A percentile compares a stretch with the other conserved stretches of the same genome.
Evolutionary conservation across 1,284 basidiomycete species (phyloP).

Genomic region (Ustilago shanxiensis): DNA sequence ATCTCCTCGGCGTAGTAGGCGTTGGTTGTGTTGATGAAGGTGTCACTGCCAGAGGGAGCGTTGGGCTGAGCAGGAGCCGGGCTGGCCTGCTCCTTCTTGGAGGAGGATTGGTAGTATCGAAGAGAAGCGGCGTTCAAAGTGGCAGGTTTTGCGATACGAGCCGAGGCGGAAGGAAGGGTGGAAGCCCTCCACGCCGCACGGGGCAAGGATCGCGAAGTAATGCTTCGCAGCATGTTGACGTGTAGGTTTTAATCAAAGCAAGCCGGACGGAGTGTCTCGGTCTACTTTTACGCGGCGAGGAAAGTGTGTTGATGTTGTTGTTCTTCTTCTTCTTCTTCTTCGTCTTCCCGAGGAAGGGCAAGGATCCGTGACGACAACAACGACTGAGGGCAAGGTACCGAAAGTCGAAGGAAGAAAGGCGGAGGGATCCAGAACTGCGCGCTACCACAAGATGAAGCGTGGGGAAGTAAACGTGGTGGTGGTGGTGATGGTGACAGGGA

Average conservation of each 20-base stretch:
- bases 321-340: too few species aligned
- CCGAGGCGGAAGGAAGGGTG: slow-evolving; percentile 43
- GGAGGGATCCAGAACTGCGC: slow-evolving; percentile 2
- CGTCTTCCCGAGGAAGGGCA: neutral
- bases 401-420: neutral
- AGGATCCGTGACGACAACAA: slow-evolving; percentile 16
- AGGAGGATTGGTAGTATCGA: slow-evolving; percentile 52
- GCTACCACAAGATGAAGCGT: slow-evolving; percentile 14
- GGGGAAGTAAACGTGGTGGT: slow-evolving; percentile 6
- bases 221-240: slow-evolving; percentile 52
- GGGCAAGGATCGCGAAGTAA: slow-evolving; percentile 47
- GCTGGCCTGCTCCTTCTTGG: slow-evolving; percentile 43
- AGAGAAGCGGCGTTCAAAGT: slow-evolving; percentile 13
- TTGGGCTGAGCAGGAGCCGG: slow-evolving; percentile 53
- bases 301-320: neutral
- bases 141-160: slow-evolving; percentile 39
- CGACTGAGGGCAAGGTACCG: slow-evolving; percentile 12
- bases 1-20: slow-evolving; percentile 93
- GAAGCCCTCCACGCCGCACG: slow-evolving; percentile 45
- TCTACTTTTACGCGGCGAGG: neutral
- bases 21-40: slow-evolving; percentile 78
- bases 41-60: slow-evolving; percentile 61
- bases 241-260: neutral
- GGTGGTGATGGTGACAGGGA: slow-evolving; percentile 9
- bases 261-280: slow-evolving; percentile 15